Evolutionary conservation across 2,329 filamentous ascomycete species (phyloP), one percentile per base, ranked within the genome.

Genomic region (Knufia petricola): DNA sequence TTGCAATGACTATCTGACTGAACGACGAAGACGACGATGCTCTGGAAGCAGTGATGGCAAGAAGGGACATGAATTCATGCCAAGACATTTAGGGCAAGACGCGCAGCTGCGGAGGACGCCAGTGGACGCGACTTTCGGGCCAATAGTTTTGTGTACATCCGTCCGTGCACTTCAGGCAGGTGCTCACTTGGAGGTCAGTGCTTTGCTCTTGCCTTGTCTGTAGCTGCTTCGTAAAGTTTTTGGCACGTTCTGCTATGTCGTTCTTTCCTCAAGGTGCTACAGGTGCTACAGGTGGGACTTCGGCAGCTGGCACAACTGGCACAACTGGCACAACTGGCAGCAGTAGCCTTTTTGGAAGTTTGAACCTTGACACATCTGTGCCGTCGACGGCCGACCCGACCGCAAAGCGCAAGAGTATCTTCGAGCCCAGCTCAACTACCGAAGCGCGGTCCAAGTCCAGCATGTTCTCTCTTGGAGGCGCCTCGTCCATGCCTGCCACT

Each of bases 371-470:
- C 39, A 55, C 58, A 20, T 26, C 34, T 19, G 41, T 45, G 12
- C 24, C 38, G 8, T 40, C 42, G 19, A 49, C 40, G 17, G 48
- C 52, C 8, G 55, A 58, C 49, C 49, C 52, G 12, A 46, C 49
- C 20, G 55, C 51, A 15, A 59, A 59, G 40, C 55, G 57, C 32
- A 58, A 59, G 45, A 57, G 55, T 23, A 53, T 59, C 37, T 58
- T 59, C 34, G 57, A 59, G 34, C 40, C 49, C 20, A 24, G 19
- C 4, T 55, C 55, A 13, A 53, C 54, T 32, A 48, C 46, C 8
- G 19, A 40, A 26, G 38, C 46, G 10, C 23, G 37, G 32, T 50
- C 53, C 19, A 55, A 54, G 39, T 23, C 47, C 4, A 43, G n/a
- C 13, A 44, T 44, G 41, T 45, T 36, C 20, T 39, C 48, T 3